phyloP scores from a whole-genome alignment of 2,329 filamentous ascomycete species.

The Aspergillus sp. region DNA sequence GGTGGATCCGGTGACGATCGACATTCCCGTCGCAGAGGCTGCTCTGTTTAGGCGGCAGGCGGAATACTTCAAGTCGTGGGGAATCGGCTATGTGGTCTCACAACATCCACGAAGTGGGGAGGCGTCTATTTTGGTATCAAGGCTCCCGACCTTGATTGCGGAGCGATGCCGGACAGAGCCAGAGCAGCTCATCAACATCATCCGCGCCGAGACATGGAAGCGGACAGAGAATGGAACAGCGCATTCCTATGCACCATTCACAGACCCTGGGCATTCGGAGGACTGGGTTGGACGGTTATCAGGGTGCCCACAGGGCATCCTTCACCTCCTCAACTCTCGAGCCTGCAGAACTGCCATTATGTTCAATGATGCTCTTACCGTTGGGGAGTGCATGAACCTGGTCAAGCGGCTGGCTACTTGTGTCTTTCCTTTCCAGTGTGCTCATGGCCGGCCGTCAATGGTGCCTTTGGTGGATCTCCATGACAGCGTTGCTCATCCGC shows the following conservation, averaged over 20 bases:
- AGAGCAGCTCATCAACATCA: slow-evolving; percentile 67
- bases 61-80: slow-evolving; percentile 69
- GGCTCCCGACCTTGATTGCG: slow-evolving; percentile 69
- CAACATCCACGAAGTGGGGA: slow-evolving; percentile 10
- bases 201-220: slow-evolving; percentile 74
- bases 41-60: slow-evolving; percentile 56
- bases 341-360: slow-evolving; percentile 52
- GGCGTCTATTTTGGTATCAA: slow-evolving; percentile 49
- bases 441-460: slow-evolving; percentile 52
- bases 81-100: slow-evolving; percentile 62
- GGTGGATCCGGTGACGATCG: slow-evolving; percentile 58
- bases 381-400: slow-evolving; percentile 40
- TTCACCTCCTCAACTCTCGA: slow-evolving; percentile 60
- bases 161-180: slow-evolving; percentile 76
- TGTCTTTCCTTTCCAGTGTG: slow-evolving; percentile 52
- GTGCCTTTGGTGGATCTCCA: slow-evolving; percentile 42
- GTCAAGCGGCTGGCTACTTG: slow-evolving; percentile 41
- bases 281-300: slow-evolving; percentile 64
- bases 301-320: slow-evolving; percentile 70
- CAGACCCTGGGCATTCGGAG: background rate
- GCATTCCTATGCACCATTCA: slow-evolving; percentile 6
- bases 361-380: slow-evolving; percentile 48
- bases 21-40: slow-evolving; percentile 62
- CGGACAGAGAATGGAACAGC: slow-evolving; percentile 49
- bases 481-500: background rate